Base-by-base conservation (phyloP, 2,329 filamentous ascomycete genomes). In the Cytospora paraplurivora region DNA sequence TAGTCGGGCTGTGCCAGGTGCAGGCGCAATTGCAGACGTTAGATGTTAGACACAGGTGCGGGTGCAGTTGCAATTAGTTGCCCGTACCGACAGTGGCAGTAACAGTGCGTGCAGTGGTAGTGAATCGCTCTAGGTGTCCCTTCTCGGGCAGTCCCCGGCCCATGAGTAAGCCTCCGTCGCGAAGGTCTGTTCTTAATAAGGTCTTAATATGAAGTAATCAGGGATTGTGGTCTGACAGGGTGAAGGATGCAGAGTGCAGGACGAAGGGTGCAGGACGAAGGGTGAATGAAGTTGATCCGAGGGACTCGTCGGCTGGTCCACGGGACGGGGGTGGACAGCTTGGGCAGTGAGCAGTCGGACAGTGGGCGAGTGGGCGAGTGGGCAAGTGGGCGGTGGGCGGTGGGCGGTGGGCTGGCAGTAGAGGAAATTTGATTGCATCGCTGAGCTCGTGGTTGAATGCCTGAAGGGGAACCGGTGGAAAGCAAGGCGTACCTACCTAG, bases 11-110 rank as follows among this genome's bases (percentile, higher is more conserved):
- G 21, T 50, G n/a, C 60, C 54, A 44, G 41, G 60, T 56, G 62
- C 44, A 59, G 59, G 59, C 55, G 63, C 49, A 51, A 54, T 49
- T 62, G 55, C 54, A 19, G 50, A 62, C 56, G 59, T 47, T 44
- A 56, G 59, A 27, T 4, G 27, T 27, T 27, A 27, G 27, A 27
- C 49, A 56, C 33, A 59, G 63, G 50, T 59, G 41, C 41, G 41
- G 41, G 41, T 47, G 44, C 17, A 47, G 44, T n/a, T 47, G 44
- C 44, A 51, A 52, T 60, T 35, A 38, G 19, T 50, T 60, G 33
- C 47, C 13, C 34, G 33, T 35, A 15, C 54, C 19, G 17, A 56
- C 37, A 57, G 38, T 38, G 27, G 53, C 52, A 41, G 53, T 57
- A 54, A 52, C 56, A 35, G 44, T 52, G 32, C 27, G 33, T 51